phyloP scores from a whole-genome alignment of 176 grass and related monocot genomes.

The Rhynchospora pubera region DNA sequence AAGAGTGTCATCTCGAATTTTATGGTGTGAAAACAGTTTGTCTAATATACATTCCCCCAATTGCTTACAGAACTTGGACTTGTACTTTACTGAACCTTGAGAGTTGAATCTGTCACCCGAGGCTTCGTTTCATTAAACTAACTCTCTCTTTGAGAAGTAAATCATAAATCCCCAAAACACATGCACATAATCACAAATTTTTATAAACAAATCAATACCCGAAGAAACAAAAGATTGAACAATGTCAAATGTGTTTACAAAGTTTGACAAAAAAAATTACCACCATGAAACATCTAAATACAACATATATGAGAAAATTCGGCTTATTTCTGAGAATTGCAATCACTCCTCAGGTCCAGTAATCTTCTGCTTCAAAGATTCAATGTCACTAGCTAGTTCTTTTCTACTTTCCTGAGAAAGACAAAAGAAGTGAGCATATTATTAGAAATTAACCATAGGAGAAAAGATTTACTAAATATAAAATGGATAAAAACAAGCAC shows the following conservation, averaged over 20 bases:
- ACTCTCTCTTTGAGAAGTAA: background rate
- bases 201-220: background rate
- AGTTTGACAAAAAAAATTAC: slow-evolving; percentile 9
- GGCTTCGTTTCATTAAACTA: background rate
- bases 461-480: background rate
- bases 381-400: slow-evolving; percentile 42
- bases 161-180: background rate
- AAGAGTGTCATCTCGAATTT: too few relatives aligned
- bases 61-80: background rate
- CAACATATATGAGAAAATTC: background rate
- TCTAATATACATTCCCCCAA: background rate
- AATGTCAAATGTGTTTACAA: slow-evolving; percentile 8
- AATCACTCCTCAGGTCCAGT: slow-evolving; percentile 40
- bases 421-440: background rate
- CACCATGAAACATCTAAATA: slow-evolving; percentile 16
- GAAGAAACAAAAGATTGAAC: slow-evolving; percentile 10
- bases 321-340: slow-evolving; percentile 3
- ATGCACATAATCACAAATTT: background rate
- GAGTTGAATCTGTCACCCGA: background rate
- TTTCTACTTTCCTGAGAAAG: slow-evolving; percentile 46
- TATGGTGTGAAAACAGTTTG: background rate
- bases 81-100: background rate
- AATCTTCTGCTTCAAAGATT: slow-evolving; percentile 54
- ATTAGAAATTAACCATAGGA: slow-evolving; percentile 14
- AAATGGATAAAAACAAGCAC: slow-evolving; percentile 14